phyloP scores from a whole-genome alignment of 306 rosid species.

The Gillenia trifoliata region DNA sequence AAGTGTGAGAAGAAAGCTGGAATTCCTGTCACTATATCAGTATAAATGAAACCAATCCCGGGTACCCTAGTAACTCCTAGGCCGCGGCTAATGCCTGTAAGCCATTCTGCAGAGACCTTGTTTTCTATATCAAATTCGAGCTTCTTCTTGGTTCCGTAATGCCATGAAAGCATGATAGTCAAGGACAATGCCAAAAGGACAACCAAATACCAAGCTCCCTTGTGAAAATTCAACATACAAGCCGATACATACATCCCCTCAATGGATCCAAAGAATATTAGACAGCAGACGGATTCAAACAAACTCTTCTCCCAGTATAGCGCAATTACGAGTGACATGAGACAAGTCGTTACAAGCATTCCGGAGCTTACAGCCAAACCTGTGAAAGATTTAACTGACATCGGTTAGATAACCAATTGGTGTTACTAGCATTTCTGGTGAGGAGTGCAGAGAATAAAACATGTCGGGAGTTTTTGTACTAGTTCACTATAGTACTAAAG shows the following conservation, averaged over 20 bases:
- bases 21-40: slow-evolving; percentile 63
- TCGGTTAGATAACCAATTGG: neutral
- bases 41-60: slow-evolving; percentile 77
- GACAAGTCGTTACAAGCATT: slow-evolving; percentile 74
- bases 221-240: slow-evolving; percentile 61
- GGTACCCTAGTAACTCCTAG: slow-evolving; percentile 73
- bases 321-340: slow-evolving; percentile 73
- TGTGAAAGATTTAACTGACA: slow-evolving; percentile 17
- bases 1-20: slow-evolving; percentile 91
- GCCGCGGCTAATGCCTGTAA: slow-evolving; percentile 50
- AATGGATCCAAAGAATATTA: slow-evolving; percentile 48
- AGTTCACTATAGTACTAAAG: neutral
- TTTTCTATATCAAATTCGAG: slow-evolving; percentile 64
- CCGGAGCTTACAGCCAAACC: slow-evolving; percentile 69
- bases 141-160: slow-evolving; percentile 78
- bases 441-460: too few relatives aligned
- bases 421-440: too few relatives aligned
- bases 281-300: slow-evolving; percentile 41
- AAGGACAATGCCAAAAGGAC: slow-evolving; percentile 46
- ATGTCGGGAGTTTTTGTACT: neutral
- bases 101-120: slow-evolving; percentile 77
- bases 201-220: slow-evolving; percentile 74
- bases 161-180: slow-evolving; percentile 76
- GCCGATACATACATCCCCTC: slow-evolving; percentile 64
- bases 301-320: slow-evolving; percentile 68